These are phyloP conservation scores for Ligustrum vulgare DNA, from an alignment of 257 asterid species.

Conservation along the genomic window DNA sequence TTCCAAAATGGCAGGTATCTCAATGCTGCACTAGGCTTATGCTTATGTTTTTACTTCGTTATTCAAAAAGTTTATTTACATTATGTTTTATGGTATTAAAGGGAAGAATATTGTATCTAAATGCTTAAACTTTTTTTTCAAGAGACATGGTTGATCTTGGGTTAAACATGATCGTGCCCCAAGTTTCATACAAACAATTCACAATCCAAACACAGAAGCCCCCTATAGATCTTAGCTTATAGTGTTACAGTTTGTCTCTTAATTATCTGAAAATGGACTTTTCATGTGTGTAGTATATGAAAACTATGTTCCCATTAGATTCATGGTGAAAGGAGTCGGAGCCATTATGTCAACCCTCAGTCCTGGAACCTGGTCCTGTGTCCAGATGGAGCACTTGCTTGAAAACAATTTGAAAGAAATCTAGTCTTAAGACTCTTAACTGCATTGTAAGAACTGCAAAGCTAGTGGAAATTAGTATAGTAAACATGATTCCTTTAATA, in stretches of 20 bases:
- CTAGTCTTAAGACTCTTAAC: background rate
- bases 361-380: background rate
- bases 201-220: background rate
- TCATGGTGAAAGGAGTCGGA: background rate
- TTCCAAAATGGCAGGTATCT: constrained; percentile 93
- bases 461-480: background rate
- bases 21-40: constrained; percentile 9
- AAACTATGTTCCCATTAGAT: background rate
- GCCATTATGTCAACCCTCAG: background rate
- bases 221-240: background rate
- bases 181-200: too few species aligned
- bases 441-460: background rate
- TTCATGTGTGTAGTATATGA: background rate
- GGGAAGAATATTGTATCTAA: background rate
- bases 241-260: background rate
- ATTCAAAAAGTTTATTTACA: background rate
- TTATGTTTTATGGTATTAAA: background rate
- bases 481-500: background rate
- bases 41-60: constrained; percentile 6
- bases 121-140: background rate
- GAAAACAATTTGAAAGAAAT: background rate
- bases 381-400: background rate
- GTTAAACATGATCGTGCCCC: background rate
- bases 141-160: background rate
- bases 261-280: background rate